phyloP scores from a whole-genome alignment of 352 stramenopile genomes.

The Nothophytophthora sp. region DNA sequence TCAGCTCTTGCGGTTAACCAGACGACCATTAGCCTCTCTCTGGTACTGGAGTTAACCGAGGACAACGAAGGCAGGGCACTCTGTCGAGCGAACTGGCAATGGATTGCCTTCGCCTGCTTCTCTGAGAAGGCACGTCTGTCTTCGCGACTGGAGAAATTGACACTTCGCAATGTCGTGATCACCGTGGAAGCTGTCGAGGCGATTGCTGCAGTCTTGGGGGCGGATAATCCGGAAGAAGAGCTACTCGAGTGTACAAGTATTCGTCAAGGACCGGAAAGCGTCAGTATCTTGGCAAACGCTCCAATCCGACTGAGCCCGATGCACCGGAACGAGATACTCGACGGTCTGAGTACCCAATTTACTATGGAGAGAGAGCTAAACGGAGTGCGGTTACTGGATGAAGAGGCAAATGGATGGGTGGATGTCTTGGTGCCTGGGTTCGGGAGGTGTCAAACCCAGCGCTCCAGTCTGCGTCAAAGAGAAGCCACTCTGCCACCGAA shows the following conservation, averaged over 20 bases:
- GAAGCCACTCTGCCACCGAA: background rate
- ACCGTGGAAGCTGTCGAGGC: background rate
- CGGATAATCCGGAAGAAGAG: background rate
- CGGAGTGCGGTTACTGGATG: background rate
- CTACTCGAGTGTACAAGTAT: too few relatives aligned
- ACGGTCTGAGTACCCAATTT: background rate
- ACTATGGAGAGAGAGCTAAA: background rate
- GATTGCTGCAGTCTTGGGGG: background rate
- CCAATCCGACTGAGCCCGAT: slow-evolving; percentile 10
- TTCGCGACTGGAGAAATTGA: background rate
- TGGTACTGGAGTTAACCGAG: background rate
- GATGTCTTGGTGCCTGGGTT: slow-evolving; percentile 3
- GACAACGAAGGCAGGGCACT: background rate
- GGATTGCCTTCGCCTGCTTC: background rate
- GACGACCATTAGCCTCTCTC: background rate
- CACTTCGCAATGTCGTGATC: background rate
- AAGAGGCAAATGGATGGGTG: background rate
- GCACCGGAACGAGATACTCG: slow-evolving; percentile 4
- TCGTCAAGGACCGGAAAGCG: too few relatives aligned
- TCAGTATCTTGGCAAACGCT: too few relatives aligned
- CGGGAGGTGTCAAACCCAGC: slow-evolving; percentile 5
- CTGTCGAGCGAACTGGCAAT: background rate
- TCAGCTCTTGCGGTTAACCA: background rate
- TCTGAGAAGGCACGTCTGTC: background rate
- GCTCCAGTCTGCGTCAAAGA: background rate